These are phyloP conservation scores for Cytospora piceicola DNA, from an alignment of 2,329 filamentous ascomycete genomes.

Conservation along the genomic window DNA sequence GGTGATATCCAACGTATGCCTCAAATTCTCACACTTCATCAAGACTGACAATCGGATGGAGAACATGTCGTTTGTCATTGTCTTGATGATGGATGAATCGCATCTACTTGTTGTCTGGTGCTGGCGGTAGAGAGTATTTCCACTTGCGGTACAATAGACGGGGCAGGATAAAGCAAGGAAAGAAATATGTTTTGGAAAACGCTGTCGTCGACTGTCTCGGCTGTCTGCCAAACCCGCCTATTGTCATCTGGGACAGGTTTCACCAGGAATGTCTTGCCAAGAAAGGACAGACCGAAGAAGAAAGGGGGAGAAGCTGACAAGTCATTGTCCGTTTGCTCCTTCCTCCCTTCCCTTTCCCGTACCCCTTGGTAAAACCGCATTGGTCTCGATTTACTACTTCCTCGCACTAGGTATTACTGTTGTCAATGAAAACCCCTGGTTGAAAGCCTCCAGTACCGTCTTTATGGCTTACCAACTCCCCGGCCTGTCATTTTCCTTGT, in stretches of 20 bases:
- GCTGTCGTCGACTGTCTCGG: conserved; percentile 21
- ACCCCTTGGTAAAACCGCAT: neutral
- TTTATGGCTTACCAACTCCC: neutral
- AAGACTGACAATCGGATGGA: neutral
- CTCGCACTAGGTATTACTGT: conserved; percentile 17
- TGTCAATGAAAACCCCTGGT: conserved; percentile 16
- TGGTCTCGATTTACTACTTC: conserved; percentile 7
- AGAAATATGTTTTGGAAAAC: conserved; percentile 3
- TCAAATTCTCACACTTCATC: conserved; percentile 12
- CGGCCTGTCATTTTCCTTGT: neutral
- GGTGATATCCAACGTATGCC: neutral
- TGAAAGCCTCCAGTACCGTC: conserved; percentile 1
- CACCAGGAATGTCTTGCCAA: conserved; percentile 25
- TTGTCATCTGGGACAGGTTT: conserved; percentile 23
- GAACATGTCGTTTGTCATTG: conserved; percentile 17
- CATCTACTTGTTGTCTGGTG: neutral
- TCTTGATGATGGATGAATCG: neutral
- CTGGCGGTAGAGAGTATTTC: neutral
- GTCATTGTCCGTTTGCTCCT: conserved; percentile 16
- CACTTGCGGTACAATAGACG: neutral
- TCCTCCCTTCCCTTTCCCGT: conserved; percentile 15
- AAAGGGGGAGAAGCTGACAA: conserved; percentile 11
- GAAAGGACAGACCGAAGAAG: conserved; percentile 1
- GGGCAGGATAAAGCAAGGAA: conserved; percentile 5
- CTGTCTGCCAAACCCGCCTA: conserved; percentile 13